These are phyloP conservation scores for Rossbeevera mucosa DNA, from an alignment of 768 basidiomycete genomes.

Conservation along the genomic window DNA sequence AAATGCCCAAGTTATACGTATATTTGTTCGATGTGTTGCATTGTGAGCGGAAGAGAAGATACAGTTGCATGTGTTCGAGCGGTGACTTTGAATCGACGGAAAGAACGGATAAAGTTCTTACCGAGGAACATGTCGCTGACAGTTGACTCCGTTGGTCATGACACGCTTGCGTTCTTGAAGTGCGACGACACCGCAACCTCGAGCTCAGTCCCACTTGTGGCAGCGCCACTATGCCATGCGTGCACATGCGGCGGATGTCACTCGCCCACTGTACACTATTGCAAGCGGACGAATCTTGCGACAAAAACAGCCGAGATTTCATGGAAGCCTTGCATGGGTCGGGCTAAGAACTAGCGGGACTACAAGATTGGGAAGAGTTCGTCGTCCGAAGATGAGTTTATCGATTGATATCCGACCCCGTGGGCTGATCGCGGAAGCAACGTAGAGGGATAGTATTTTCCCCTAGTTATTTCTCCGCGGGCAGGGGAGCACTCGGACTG, in stretches of 20 bases:
- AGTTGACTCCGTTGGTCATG: not conserved
- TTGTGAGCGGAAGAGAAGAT: not conserved
- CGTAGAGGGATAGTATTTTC: not conserved
- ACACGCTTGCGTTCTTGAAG: not conserved
- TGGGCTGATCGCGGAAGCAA: not conserved
- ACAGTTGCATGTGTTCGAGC: not conserved
- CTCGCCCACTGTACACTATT: not conserved
- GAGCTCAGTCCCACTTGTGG: not conserved
- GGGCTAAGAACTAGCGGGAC: not conserved
- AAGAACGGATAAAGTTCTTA: not conserved
- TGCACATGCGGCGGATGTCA: not conserved
- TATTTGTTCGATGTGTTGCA: not conserved
- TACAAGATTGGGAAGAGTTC: not conserved
- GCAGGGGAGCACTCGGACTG: not conserved
- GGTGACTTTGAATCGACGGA: not conserved
- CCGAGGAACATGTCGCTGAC: not conserved
- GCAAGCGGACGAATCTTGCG: slow-evolving; percentile 2
- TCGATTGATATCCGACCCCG: not conserved
- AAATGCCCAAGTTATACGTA: not conserved
- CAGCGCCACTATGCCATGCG: not conserved
- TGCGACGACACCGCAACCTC: slow-evolving; percentile 6
- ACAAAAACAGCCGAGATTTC: slow-evolving; percentile 16
- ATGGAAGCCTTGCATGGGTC: not conserved
- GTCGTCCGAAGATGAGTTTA: not conserved
- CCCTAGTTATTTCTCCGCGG: not conserved